Evolutionary conservation across 2,329 filamentous ascomycete genomes (phyloP).

Genomic region (Cryphonectria japonica): DNA sequence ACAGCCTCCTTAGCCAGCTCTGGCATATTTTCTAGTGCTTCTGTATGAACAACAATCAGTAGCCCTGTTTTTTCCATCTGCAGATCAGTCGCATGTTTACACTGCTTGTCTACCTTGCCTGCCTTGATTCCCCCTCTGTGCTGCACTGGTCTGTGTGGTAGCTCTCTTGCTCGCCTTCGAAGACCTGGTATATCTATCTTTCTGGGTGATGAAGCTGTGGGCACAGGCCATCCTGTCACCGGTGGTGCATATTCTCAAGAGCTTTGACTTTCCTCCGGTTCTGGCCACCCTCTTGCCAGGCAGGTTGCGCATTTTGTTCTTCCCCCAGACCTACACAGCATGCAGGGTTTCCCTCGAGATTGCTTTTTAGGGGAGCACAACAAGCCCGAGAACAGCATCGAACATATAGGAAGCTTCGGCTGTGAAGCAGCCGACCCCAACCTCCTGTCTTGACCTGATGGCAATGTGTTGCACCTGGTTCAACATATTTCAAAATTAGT

Average conservation of each 20-base stretch:
- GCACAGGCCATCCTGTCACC: neutral
- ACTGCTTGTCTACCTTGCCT: neutral
- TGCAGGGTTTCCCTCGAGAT: no score
- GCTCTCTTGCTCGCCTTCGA: neutral
- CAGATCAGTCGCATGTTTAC: neutral
- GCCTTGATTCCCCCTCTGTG: neutral
- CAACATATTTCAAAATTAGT: neutral
- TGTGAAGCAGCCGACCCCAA: no score
- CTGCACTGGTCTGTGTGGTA: neutral
- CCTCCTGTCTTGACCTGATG: no score
- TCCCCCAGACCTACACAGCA: no score
- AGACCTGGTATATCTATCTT: neutral
- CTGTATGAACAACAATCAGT: neutral
- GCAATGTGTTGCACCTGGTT: neutral
- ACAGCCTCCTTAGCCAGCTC: slow-evolving; percentile 3
- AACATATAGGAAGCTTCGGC: no score
- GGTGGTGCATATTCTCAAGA: neutral
- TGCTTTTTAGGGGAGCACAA: no score
- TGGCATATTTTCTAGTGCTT: neutral
- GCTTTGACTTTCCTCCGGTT: neutral
- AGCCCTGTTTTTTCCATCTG: neutral
- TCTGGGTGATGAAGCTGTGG: neutral
- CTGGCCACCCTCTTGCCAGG: no score
- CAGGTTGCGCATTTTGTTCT: no score
- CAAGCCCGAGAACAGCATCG: no score